Percentiles rank a stretch among this genome's conserved stretches.
These are phyloP conservation scores for Suillus ampliporus DNA, from an alignment of 768 basidiomycete species.

Conservation along the genomic window DNA sequence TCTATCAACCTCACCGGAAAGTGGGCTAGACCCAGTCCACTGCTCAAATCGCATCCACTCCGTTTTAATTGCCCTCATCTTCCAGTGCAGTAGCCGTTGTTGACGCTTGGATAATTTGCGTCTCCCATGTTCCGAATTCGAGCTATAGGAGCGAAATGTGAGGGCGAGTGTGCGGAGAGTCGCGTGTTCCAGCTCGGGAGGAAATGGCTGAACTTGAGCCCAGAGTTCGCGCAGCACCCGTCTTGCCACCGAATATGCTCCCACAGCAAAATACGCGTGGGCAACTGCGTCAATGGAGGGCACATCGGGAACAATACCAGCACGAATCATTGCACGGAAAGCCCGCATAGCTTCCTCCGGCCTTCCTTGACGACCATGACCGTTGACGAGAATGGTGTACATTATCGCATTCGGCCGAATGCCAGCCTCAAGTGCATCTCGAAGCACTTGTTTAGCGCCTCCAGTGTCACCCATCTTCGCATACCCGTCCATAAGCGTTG, in stretches of 20 bases:
- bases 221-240: conserved; percentile 65
- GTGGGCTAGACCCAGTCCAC: background rate
- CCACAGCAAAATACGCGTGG: conserved; percentile 67
- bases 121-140: conserved; percentile 19
- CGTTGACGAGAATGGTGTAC: conserved; percentile 80
- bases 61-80: conserved; percentile 37
- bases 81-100: conserved; percentile 44
- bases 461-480: conserved; percentile 60
- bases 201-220: conserved; percentile 67
- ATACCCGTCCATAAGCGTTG: conserved; percentile 80
- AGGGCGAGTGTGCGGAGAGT: conserved; percentile 52
- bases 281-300: conserved; percentile 73
- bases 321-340: conserved; percentile 67
- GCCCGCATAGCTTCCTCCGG: conserved; percentile 56
- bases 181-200: conserved; percentile 49
- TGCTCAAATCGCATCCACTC: conserved; percentile 29
- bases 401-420: conserved; percentile 65
- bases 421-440: conserved; percentile 52
- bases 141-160: conserved; percentile 52
- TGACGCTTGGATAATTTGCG: conserved; percentile 36
- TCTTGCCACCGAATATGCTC: conserved; percentile 56
- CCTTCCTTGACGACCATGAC: conserved; percentile 65
- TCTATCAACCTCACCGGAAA: background rate
- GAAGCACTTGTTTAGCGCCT: conserved; percentile 61
- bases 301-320: conserved; percentile 71